Evolutionary conservation across 768 basidiomycete species (phyloP).

Genomic region (Inosperma sp.): DNA sequence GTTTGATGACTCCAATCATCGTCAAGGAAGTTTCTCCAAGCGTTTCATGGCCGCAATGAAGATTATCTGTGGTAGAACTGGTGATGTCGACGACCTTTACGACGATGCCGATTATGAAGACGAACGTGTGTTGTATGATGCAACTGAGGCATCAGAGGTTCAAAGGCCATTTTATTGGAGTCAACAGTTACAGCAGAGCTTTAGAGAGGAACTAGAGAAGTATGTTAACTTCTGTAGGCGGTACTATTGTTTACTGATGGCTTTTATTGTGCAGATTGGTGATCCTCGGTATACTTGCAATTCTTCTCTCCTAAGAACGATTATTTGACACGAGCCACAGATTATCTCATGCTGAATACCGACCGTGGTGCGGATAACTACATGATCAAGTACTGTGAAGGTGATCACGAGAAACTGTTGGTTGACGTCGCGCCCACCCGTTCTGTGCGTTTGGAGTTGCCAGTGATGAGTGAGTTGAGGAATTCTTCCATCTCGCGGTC

Average conservation of each 20-base stretch:
- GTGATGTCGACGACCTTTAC: conserved; percentile 61
- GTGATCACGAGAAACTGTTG: conserved; percentile 68
- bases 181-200: conserved; percentile 68
- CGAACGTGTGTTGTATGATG: conserved; percentile 63
- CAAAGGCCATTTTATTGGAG: conserved; percentile 80
- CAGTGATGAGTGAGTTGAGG: conserved; percentile 67
- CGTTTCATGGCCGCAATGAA: conserved; percentile 64
- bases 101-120: conserved; percentile 77
- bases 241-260: conserved; percentile 4
- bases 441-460: conserved; percentile 62
- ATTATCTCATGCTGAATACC: conserved; percentile 91
- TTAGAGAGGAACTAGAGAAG: conserved; percentile 88
- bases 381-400: conserved; percentile 90
- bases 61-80: conserved; percentile 82
- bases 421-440: conserved; percentile 77
- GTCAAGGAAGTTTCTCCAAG: conserved; percentile 65
- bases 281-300: conserved; percentile 54
- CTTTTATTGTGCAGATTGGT: conserved; percentile 54
- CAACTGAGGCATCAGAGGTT: conserved; percentile 51
- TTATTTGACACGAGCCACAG: conserved; percentile 31
- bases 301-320: conserved; percentile 6
- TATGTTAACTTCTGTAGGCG: conserved; percentile 31
- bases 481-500: conserved; percentile 37
- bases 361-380: conserved; percentile 87
- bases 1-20: conserved; percentile 78